These are phyloP conservation scores for Populus euphratica DNA, from an alignment of 345 rosid genomes.

Conservation along the genomic window DNA sequence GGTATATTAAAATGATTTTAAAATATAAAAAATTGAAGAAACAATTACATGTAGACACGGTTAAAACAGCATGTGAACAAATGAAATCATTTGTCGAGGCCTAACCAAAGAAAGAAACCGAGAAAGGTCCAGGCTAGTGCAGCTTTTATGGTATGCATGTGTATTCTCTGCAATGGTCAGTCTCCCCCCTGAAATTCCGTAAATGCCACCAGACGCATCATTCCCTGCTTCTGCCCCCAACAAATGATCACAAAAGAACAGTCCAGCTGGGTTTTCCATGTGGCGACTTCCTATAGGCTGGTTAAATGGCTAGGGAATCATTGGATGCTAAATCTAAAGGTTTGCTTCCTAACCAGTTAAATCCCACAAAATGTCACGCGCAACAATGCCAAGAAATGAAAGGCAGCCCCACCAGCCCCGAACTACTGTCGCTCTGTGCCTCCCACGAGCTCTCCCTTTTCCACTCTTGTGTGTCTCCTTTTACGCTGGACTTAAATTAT, in stretches of 20 bases:
- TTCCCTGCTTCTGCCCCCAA: not conserved
- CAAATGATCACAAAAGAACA: not conserved
- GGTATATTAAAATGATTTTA: too few relatives aligned
- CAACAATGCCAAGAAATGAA: not conserved
- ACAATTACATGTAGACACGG: too few relatives aligned
- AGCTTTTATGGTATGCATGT: conserved; percentile 1
- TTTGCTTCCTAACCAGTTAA: not conserved
- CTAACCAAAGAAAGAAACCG: too few relatives aligned
- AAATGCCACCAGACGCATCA: not conserved
- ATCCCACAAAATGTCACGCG: not conserved
- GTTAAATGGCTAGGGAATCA: not conserved
- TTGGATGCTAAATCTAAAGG: conserved; percentile 8
- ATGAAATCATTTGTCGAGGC: too few relatives aligned
- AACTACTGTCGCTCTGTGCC: not conserved
- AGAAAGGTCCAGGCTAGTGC: not conserved
- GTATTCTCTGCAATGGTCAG: not conserved
- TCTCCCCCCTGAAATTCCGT: not conserved
- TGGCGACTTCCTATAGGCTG: not conserved
- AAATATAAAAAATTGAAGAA: too few relatives aligned
- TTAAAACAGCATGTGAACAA: too few relatives aligned
- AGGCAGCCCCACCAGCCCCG: not conserved
- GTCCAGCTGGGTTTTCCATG: conserved; percentile 11
- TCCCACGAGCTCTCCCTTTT: not conserved
- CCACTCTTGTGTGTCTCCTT: not conserved
- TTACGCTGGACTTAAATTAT: too few relatives aligned